Conservation (phyloP, 1,284 basidiomycete species). For the Marasmius fiardii region DNA sequence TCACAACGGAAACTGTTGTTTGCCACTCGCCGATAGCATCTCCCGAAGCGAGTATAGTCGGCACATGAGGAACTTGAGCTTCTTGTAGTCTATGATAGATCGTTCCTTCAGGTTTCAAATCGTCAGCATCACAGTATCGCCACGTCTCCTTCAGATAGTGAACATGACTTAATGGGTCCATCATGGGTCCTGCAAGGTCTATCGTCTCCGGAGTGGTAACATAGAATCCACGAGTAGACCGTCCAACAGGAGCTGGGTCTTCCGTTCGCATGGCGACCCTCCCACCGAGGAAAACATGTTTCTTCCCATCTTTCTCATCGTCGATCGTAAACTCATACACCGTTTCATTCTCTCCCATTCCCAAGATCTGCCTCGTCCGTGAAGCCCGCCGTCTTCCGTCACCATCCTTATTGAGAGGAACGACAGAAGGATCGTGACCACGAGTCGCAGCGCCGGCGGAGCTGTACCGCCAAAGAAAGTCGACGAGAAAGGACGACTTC, state of each 20-base stretch:
- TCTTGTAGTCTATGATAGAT: conserved; percentile 18
- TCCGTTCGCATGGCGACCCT: not conserved
- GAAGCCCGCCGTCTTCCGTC: not conserved
- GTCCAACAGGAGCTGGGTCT: conserved; percentile 1
- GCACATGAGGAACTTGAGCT: conserved; percentile 15
- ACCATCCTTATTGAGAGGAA: not conserved
- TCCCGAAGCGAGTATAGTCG: conserved; percentile 8
- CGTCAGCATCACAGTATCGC: conserved; percentile 15
- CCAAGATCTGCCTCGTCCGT: not conserved
- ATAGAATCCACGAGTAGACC: not conserved
- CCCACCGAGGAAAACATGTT: not conserved
- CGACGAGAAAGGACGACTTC: not conserved
- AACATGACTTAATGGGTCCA: too few relatives aligned
- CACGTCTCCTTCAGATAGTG: conserved; percentile 15
- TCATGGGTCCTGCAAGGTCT: not conserved
- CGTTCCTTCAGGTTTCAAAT: conserved; percentile 18
- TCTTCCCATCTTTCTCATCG: not conserved
- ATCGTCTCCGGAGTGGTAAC: not conserved
- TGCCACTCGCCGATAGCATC: conserved; percentile 6
- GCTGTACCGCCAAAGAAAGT: conserved; percentile 3
- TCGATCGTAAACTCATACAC: conserved; percentile 1
- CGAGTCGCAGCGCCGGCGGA: not conserved
- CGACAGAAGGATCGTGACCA: not conserved
- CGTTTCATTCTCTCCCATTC: not conserved
- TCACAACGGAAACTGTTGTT: not conserved